These are phyloP conservation scores for Marchantia paleacea DNA, from an alignment of 225 moss, liverwort and hornwort species.

Conservation along the genomic window DNA sequence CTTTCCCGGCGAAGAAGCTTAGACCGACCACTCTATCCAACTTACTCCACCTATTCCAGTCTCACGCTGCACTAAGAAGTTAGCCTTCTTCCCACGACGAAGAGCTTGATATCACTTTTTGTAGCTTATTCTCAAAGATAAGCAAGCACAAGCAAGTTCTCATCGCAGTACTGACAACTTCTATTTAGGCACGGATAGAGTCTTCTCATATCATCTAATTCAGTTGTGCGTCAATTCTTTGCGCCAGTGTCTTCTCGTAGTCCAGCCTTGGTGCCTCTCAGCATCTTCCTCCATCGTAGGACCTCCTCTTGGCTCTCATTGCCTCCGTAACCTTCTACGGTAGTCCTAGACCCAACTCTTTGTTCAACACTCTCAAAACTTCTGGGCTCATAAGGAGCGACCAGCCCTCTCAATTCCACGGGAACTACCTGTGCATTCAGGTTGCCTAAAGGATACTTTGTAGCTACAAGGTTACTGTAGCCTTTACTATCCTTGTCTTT, in stretches of 20 bases:
- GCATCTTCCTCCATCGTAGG: constrained; percentile 28
- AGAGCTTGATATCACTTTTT: neutral
- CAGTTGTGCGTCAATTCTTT: constrained; percentile 15
- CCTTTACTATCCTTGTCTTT: neutral
- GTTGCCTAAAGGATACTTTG: neutral
- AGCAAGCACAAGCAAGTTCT: constrained; percentile 3
- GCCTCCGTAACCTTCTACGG: constrained; percentile 1
- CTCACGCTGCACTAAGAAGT: constrained; percentile 19
- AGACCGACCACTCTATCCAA: neutral
- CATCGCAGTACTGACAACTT: constrained; percentile 23
- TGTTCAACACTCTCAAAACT: constrained; percentile 5
- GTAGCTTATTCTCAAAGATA: neutral
- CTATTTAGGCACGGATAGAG: neutral
- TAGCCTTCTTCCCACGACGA: constrained; percentile 17
- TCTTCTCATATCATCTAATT: constrained; percentile 2
- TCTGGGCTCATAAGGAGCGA: constrained; percentile 10
- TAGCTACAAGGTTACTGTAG: constrained; percentile 5
- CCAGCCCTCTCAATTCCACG: neutral
- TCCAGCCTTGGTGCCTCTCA: constrained; percentile 16
- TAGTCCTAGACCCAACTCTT: constrained; percentile 7
- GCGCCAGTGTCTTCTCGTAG: constrained; percentile 9
- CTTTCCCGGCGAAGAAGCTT: constrained; percentile 7
- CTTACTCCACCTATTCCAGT: constrained; percentile 2
- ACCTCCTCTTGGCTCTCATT: constrained; percentile 5
- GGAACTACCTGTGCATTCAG: constrained; percentile 1